Conservation (phyloP, 2,329 filamentous ascomycete species). For the Fusarium sublunatum region DNA sequence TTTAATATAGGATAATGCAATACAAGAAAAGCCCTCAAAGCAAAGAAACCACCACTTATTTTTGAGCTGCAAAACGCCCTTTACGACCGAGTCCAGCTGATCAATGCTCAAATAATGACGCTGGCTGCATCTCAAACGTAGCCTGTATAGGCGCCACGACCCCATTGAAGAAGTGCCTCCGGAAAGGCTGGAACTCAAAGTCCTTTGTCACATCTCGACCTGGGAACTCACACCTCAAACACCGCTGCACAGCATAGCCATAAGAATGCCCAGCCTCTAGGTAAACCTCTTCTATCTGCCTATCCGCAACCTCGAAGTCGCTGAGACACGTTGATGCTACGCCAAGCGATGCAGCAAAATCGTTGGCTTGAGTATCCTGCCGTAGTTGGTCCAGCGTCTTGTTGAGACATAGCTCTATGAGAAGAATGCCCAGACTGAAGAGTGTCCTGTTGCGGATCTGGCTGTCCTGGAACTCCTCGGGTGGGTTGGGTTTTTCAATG, state of each 20-base stretch:
- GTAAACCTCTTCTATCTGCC: background rate
- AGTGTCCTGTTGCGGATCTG: constrained; percentile 5
- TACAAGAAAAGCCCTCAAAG: too few species aligned
- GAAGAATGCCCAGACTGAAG: constrained; percentile 1
- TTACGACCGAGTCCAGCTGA: background rate
- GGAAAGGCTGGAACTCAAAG: background rate
- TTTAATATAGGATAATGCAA: too few species aligned
- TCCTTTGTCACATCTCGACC: background rate
- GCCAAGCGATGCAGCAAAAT: background rate
- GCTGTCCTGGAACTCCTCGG: background rate
- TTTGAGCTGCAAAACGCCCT: too few species aligned
- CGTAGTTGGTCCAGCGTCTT: constrained; percentile 1
- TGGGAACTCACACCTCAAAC: background rate
- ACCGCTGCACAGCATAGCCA: background rate
- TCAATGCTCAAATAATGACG: background rate
- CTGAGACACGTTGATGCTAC: background rate
- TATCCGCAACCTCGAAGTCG: background rate
- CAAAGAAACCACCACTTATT: too few species aligned
- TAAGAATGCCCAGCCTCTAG: background rate
- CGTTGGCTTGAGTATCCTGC: background rate
- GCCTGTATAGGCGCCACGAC: too few species aligned
- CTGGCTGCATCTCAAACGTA: background rate
- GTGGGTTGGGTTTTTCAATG: too few species aligned
- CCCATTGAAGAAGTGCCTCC: too few species aligned
- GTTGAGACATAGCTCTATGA: constrained; percentile 8